Base-by-base conservation (phyloP, 108 stramenopile genomes). In the Pseudonitzschia pungens region DNA sequence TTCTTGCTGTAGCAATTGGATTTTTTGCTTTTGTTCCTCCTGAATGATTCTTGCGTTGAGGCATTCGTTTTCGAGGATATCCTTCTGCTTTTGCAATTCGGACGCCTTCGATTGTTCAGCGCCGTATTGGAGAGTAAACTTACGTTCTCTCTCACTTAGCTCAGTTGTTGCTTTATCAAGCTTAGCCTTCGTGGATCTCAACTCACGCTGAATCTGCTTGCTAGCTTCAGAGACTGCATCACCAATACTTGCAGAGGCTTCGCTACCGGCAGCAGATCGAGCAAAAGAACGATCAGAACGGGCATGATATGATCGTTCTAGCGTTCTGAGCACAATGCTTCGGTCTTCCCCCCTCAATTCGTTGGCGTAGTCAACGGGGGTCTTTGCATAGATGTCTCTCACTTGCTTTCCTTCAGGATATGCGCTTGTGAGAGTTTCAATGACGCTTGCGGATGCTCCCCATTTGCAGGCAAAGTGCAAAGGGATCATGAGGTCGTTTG, bases 391-490 rank as follows among this genome's bases (percentile, higher is more conserved):
- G 53, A 79, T 74, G 59, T 89, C 88, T 54, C 84, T 74, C 45
- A 78, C 77, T 54, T 81, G 73, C 7, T 78, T 82, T 20, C 77
- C 84, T 28, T 78, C 75, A 1, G 88, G 86, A 59, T 85, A 60
- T 0, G 83, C 74, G 9, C 70, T 60, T 14, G 87, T 59, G 26
- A 89, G 74, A 14, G 69, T 43, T 33, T 77, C 68, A 33, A 91
- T 69, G 28, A 89, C 85, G 16, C 71, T 83, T 16, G 77, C 40
- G 0, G 90, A 87, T 24, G 87, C 88, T 33, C 83, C 85, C 86
- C 87, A 89, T 32, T 85, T 87, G 71, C 88, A 91, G 4, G 90
- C 90, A 41, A 86, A 68, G 68, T 91, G 90, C 42, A 91, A 74
- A 6, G 88, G 90, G 28, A 75, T 86, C 89, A 54, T 81, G 59